Evolutionary conservation across 768 basidiomycete genomes (phyloP), one percentile per base, ranked within the genome.

Genomic region (Chlorophyllum brunneum): DNA sequence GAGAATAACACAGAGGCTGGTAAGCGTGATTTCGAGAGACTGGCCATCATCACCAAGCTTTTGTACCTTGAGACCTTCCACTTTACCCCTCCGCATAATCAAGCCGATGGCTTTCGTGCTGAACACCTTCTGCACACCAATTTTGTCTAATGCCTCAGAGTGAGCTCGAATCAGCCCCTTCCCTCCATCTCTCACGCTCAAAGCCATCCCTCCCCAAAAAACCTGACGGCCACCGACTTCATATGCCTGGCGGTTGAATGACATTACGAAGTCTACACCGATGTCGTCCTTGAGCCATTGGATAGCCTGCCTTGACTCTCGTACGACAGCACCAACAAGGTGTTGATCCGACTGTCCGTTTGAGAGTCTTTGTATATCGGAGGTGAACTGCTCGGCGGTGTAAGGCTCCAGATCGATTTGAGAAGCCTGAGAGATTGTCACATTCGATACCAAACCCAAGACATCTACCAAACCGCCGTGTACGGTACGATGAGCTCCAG

Each of bases 191-290:
- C 78, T 71, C n/a, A 80, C 78, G 56, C 77, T 74, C 22, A 86
- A 70, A 7, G 76, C 82, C 66, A 87, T 66, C 5, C 85, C 86
- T 18, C 85, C 85, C 85, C 85, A 87, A 59, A 87, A 87, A 55
- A 74, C 82, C 57, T 82, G 77, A 51, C 77, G 70, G 34, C 82
- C 83, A 18, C 75, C 66, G 24, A 85, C 77, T 48, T 81, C 74
- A 63, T 86, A 87, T 8, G 85, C 85, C 61, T 87, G 85, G 8
- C 84, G 70, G 60, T 86, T 73, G 61, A 83, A 83, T 5, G 83
- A 75, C 18, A 86, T 65, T 20, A 65, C 65, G 65, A 85, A 87
- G 1, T 79, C 79, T 1, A 86, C 62, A 5, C 71, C 66, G 29
- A 81, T 74, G 15, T 64, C 65, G 34, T 71, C 65, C 13, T 76